Percentiles rank a stretch among this genome's conserved stretches.
phyloP scores from a whole-genome alignment of 2,329 filamentous ascomycete genomes.

The Claviceps purpurea region DNA sequence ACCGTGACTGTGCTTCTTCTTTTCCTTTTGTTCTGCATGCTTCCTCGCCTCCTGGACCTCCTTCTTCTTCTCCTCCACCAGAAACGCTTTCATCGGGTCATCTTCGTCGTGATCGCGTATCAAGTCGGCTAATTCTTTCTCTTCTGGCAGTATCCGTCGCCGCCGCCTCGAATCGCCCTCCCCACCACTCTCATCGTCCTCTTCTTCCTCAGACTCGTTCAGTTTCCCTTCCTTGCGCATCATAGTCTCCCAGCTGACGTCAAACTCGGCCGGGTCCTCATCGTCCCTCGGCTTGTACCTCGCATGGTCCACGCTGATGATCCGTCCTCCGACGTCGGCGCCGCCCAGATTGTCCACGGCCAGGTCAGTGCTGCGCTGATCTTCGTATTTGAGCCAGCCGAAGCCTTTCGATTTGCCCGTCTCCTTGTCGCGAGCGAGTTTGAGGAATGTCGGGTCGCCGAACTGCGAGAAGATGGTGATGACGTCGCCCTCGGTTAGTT shows the following conservation, averaged over 20 bases:
- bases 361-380: constrained; percentile 88
- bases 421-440: constrained; percentile 87
- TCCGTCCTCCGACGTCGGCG: constrained; percentile 64
- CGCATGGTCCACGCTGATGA: constrained; percentile 83
- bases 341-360: constrained; percentile 94
- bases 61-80: constrained; percentile 84
- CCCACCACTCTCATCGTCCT: constrained; percentile 33
- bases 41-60: constrained; percentile 61
- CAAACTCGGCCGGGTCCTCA: constrained; percentile 47
- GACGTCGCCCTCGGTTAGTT: constrained; percentile 89
- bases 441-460: constrained; percentile 86
- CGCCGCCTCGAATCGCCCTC: constrained; percentile 17
- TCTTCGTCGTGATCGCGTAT: constrained; percentile 80
- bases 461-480: constrained; percentile 96
- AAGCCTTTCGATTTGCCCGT: constrained; percentile 92
- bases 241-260: constrained; percentile 47
- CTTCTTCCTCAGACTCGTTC: constrained; percentile 30
- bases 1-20: constrained; percentile 33
- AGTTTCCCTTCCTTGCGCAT: constrained; percentile 35
- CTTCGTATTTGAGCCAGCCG: constrained; percentile 94
- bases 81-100: constrained; percentile 89
- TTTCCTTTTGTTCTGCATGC: constrained; percentile 34
- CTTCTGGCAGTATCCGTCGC: constrained; percentile 62
- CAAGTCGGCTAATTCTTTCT: constrained; percentile 62
- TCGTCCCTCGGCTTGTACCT: constrained; percentile 83